These are phyloP conservation scores for Blastosporella zonata DNA, from an alignment of 1,284 basidiomycete genomes.

Conservation along the genomic window DNA sequence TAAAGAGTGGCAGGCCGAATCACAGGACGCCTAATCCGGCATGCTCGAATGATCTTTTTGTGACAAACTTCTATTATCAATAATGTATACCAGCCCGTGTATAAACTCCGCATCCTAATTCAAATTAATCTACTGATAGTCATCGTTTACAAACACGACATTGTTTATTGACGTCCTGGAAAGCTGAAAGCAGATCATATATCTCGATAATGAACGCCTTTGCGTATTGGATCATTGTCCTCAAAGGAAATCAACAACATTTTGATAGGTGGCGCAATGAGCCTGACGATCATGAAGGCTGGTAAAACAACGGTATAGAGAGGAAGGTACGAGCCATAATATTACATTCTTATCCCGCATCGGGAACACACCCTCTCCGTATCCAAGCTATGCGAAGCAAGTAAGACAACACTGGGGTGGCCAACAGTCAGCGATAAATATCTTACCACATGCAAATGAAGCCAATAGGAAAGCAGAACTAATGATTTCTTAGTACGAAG, in stretches of 20 bases:
- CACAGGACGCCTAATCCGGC: constrained; percentile 18
- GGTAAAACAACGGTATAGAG: not conserved
- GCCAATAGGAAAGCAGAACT: constrained; percentile 38
- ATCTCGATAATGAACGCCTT: too few species aligned
- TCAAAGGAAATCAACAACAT: too few species aligned
- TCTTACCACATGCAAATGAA: constrained; percentile 35
- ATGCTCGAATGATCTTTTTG: constrained; percentile 1
- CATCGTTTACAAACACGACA: too few species aligned
- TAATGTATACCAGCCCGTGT: constrained; percentile 12
- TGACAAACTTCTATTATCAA: constrained; percentile 9
- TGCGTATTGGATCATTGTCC: too few species aligned
- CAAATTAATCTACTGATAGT: too few species aligned
- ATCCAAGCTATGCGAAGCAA: constrained; percentile 28
- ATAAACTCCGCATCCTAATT: not conserved
- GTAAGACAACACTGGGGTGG: not conserved
- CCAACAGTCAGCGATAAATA: not conserved
- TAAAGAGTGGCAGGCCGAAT: constrained; percentile 24
- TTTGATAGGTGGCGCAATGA: too few species aligned
- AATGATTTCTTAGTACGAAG: not conserved
- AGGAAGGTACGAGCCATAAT: not conserved
- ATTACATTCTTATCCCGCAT: constrained; percentile 25
- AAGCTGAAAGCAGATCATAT: too few species aligned
- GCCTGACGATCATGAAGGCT: not conserved
- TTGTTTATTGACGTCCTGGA: too few species aligned
- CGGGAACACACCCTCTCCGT: constrained; percentile 34